phyloP scores from a whole-genome alignment of 2,329 filamentous ascomycete species.

The Fusarium phyllophilum region DNA sequence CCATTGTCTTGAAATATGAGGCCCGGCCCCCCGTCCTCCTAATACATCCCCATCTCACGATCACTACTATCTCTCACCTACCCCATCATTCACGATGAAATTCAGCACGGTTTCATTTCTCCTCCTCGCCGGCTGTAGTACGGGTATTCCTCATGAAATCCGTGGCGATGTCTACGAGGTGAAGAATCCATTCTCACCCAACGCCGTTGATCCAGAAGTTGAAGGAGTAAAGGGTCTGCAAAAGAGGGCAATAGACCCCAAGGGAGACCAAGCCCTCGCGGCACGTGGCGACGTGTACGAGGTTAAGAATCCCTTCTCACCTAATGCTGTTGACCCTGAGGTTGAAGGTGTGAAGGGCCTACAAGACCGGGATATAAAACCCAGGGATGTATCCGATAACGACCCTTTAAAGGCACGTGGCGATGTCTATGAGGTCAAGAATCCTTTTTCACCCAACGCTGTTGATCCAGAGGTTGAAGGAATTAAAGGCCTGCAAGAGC shows the following conservation, averaged over 20 bases:
- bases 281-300: conserved; percentile 1
- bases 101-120: conserved; percentile 37
- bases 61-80: background rate
- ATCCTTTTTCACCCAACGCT: background rate
- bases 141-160: conserved; percentile 21
- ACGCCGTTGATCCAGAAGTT: background rate
- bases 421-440: background rate
- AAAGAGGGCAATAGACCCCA: background rate
- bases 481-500: background rate
- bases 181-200: background rate
- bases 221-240: background rate
- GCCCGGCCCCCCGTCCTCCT: background rate
- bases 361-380: background rate
- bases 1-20: conserved; percentile 35
- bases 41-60: background rate
- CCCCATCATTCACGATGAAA: conserved; percentile 20
- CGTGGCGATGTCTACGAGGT: conserved; percentile 11
- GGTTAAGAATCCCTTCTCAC: background rate
- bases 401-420: background rate
- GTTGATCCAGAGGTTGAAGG: conserved; percentile 16
- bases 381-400: background rate
- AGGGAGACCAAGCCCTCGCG: background rate
- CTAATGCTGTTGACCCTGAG: background rate
- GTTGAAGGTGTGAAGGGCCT: conserved; percentile 6
- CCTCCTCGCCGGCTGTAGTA: conserved; percentile 28